Conservation (phyloP, 1,139 yeast genomes). For the Hyphopichia buzzinii region DNA sequence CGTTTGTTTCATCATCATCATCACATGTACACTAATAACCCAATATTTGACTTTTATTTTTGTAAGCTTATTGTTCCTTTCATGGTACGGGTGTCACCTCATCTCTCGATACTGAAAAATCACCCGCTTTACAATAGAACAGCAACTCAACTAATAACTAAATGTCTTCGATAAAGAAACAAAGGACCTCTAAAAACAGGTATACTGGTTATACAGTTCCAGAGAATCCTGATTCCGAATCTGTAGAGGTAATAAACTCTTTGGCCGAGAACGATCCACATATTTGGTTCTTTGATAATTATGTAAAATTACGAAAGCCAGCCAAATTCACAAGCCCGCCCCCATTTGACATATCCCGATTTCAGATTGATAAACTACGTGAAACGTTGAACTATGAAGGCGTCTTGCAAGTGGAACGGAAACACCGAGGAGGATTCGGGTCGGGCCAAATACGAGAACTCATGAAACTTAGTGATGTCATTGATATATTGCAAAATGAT, state of each 20-base stretch:
- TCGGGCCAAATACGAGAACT: conserved; percentile 52
- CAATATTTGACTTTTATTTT: too few relatives aligned
- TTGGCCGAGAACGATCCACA: not conserved
- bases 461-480: conserved; percentile 35
- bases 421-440: conserved; percentile 61
- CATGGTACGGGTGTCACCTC: too few relatives aligned
- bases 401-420: conserved; percentile 54
- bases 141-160: not conserved
- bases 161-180: conserved; percentile 1
- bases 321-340: conserved; percentile 25
- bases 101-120: too few relatives aligned
- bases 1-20: too few relatives aligned
- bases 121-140: too few relatives aligned
- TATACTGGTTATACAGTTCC: conserved; percentile 12
- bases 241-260: conserved; percentile 11
- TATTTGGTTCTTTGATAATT: conserved; percentile 24
- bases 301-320: conserved; percentile 35
- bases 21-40: too few relatives aligned
- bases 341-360: conserved; percentile 23
- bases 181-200: conserved; percentile 8
- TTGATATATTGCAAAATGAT: conserved; percentile 47
- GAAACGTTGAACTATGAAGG: conserved; percentile 28
- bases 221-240: conserved; percentile 3
- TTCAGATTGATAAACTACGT: conserved; percentile 35
- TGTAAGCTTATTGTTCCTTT: too few relatives aligned